phyloP scores from a whole-genome alignment of 2,329 filamentous ascomycete species.

The Chrysoporthe puriensis region DNA sequence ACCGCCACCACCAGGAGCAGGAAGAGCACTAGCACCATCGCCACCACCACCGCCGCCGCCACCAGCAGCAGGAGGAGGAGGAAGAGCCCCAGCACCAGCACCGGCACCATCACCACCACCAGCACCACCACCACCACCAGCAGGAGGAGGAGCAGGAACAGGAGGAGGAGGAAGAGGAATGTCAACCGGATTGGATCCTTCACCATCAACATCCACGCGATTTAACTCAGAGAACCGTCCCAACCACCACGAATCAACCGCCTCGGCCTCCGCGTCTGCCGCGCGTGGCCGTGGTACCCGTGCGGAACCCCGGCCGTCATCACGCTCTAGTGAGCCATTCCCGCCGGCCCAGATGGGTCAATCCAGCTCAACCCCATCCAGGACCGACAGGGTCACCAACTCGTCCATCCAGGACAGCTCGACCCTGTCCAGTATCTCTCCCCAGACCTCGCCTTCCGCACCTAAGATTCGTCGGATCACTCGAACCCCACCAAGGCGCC shows the following conservation, averaged over 20 bases:
- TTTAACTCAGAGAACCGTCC: slow-evolving; percentile 26
- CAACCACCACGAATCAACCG: slow-evolving; percentile 18
- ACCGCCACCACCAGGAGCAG: too few relatives aligned
- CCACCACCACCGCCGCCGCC: too few relatives aligned
- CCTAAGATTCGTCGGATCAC: slow-evolving; percentile 9
- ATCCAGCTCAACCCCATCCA: slow-evolving; percentile 16
- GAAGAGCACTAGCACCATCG: too few relatives aligned
- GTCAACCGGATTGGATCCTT: slow-evolving; percentile 7
- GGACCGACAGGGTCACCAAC: background rate
- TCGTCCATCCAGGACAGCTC: slow-evolving; percentile 13
- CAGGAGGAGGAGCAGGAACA: too few relatives aligned
- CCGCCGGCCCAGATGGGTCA: slow-evolving; percentile 17
- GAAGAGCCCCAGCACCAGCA: too few relatives aligned
- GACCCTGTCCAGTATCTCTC: slow-evolving; percentile 4
- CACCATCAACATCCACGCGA: background rate
- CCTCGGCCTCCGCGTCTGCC: background rate
- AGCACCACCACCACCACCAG: too few relatives aligned
- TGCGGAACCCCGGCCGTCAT: slow-evolving; percentile 14
- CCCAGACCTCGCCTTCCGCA: slow-evolving; percentile 1
- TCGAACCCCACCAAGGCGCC: slow-evolving; percentile 13
- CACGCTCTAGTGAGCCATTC: slow-evolving; percentile 20
- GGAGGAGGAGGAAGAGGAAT: background rate
- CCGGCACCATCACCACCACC: too few relatives aligned
- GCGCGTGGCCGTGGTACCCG: background rate
- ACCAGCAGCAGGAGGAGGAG: too few relatives aligned